These are phyloP conservation scores for Talaromyces sp. DNA, from an alignment of 2,329 filamentous ascomycete species.

Conservation along the genomic window DNA sequence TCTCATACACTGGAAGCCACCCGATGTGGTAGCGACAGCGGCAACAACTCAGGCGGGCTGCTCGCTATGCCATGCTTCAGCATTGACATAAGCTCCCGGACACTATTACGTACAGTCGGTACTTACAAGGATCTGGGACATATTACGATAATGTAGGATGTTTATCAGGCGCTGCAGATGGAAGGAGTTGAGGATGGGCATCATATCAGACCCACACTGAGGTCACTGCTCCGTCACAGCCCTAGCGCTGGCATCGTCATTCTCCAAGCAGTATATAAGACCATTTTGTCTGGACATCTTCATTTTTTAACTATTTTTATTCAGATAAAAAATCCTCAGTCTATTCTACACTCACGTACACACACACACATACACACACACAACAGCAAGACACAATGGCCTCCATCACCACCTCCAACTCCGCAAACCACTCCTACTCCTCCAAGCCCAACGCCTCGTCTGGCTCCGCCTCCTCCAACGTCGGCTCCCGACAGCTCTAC, in stretches of 20 bases:
- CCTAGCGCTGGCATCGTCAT: not conserved
- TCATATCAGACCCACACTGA: conserved; percentile 17
- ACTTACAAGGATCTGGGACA: not conserved
- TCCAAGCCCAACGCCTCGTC: not conserved
- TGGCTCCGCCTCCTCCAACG: conserved; percentile 50
- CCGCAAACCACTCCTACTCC: no score
- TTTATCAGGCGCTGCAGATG: not conserved
- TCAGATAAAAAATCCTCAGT: no score
- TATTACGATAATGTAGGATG: no score
- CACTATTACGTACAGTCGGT: not conserved
- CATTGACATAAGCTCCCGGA: not conserved
- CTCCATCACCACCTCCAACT: no score
- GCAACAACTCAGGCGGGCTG: not conserved
- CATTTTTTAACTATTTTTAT: no score
- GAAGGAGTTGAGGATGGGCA: not conserved
- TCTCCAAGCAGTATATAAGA: not conserved
- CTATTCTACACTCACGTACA: no score
- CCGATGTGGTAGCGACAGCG: not conserved
- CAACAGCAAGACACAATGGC: no score
- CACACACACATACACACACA: no score
- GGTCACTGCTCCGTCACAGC: conserved; percentile 13
- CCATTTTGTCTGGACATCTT: not conserved
- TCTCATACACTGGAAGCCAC: not conserved
- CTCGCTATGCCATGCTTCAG: not conserved
- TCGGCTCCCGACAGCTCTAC: conserved; percentile 65